These are phyloP conservation scores for Penicillium sp. DNA, from an alignment of 2,329 filamentous ascomycete species.

Conservation along the genomic window DNA sequence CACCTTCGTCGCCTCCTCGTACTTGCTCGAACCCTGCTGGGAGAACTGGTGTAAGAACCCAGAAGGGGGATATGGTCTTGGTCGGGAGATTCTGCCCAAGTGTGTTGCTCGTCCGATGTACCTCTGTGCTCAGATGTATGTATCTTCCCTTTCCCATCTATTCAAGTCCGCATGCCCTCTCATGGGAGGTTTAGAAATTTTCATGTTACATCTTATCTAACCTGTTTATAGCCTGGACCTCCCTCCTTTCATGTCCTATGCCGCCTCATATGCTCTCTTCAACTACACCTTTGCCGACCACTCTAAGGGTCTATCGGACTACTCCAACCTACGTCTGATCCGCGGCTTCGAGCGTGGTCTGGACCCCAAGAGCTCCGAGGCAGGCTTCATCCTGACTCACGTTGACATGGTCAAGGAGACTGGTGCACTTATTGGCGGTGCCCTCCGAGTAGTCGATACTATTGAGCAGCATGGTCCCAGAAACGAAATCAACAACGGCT, in stretches of 20 bases:
- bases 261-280: constrained; percentile 62
- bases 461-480: constrained; percentile 53
- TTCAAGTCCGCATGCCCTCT: background rate
- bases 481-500: constrained; percentile 62
- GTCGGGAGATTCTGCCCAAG: constrained; percentile 68
- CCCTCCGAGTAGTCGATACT: constrained; percentile 64
- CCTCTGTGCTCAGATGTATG: constrained; percentile 81
- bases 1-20: constrained; percentile 84
- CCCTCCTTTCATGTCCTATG: constrained; percentile 89
- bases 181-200: background rate
- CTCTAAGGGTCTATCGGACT: constrained; percentile 53
- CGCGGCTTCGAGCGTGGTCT: constrained; percentile 89
- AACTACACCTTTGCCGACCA: constrained; percentile 62
- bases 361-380: constrained; percentile 82
- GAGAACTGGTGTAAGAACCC: constrained; percentile 59
- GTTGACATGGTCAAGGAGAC: constrained; percentile 94
- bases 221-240: constrained; percentile 60
- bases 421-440: constrained; percentile 71
- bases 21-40: constrained; percentile 89
- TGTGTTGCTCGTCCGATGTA: constrained; percentile 79
- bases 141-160: constrained; percentile 25
- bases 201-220: constrained; percentile 17
- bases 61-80: constrained; percentile 75
- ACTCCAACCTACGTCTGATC: constrained; percentile 72
- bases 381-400: constrained; percentile 93